Evolutionary conservation across 1,284 basidiomycete species (phyloP).

Genomic region (Irpex lacteus): DNA sequence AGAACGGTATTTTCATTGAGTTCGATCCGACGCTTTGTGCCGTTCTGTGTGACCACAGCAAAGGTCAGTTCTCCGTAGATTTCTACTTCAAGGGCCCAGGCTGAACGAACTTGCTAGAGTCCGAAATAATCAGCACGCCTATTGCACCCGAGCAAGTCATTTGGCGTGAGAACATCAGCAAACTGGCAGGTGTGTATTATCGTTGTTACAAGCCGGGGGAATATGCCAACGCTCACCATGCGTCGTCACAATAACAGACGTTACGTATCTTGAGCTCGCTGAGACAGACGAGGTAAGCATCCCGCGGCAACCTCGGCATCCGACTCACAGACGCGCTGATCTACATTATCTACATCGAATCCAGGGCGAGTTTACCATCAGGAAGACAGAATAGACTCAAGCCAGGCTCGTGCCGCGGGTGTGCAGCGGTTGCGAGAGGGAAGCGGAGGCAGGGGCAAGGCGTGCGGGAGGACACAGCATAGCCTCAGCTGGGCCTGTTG

Average conservation of each 20-base stretch:
- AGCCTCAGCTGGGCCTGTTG: not conserved
- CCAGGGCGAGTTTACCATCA: not conserved
- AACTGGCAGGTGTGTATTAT: not conserved
- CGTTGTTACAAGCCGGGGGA: not conserved
- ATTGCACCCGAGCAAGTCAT: conserved; percentile 5
- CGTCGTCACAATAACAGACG: not conserved
- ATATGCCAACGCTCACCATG: not conserved
- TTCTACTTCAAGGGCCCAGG: not conserved
- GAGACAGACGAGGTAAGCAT: conserved; percentile 5
- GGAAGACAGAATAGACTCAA: conserved; percentile 1
- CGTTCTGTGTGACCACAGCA: not conserved
- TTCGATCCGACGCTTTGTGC: conserved; percentile 1
- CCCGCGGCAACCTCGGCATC: not conserved
- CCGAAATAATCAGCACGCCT: not conserved
- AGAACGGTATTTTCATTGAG: not conserved
- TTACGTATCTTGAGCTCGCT: conserved; percentile 3
- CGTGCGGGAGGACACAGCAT: not conserved
- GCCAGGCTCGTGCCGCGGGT: not conserved
- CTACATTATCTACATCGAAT: not conserved
- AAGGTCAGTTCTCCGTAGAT: not conserved
- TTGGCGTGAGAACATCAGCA: conserved; percentile 10
- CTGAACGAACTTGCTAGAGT: not conserved
- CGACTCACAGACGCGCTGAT: not conserved
- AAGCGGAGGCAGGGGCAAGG: not conserved
- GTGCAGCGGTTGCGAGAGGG: not conserved